phyloP scores from a whole-genome alignment of 139 green algal species.

The Edaphochlamys debaryana region DNA sequence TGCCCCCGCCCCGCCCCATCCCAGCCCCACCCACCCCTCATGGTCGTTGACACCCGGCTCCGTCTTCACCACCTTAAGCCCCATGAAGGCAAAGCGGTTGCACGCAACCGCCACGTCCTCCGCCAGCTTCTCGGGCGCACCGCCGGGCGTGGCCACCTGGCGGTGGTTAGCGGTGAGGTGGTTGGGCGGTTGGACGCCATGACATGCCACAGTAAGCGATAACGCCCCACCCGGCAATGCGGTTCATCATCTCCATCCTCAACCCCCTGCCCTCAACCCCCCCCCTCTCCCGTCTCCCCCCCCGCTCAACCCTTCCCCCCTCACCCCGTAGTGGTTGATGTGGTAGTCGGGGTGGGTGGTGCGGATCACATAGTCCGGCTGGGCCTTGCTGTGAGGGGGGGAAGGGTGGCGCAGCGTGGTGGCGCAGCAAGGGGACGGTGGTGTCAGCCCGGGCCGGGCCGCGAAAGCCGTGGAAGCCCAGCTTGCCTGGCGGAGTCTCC shows the following conservation, averaged over 20 bases:
- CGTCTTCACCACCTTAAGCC: conserved; percentile 6
- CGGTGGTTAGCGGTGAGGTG: background rate
- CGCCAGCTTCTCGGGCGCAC: background rate
- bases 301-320: no score
- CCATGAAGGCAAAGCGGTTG: conserved; percentile 32
- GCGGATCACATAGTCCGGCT: conserved; percentile 11
- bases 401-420: background rate
- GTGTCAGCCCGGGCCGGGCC: no score
- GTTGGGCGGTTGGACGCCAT: no score
- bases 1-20: no score
- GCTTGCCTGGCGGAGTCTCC: no score
- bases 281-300: no score
- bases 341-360: conserved; percentile 39
- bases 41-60: conserved; percentile 22
- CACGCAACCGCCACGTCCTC: conserved; percentile 14
- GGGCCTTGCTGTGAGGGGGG: conserved; percentile 5
- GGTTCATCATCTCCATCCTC: no score
- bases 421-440: no score
- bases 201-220: background rate
- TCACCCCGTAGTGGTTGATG: conserved; percentile 20
- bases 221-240: no score
- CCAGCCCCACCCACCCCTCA: conserved; percentile 31
- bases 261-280: no score
- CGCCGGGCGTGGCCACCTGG: conserved; percentile 20
- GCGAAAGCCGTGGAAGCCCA: no score